Evolutionary conservation across 345 rosid genomes (phyloP).

Genomic region (Pistacia vera): DNA sequence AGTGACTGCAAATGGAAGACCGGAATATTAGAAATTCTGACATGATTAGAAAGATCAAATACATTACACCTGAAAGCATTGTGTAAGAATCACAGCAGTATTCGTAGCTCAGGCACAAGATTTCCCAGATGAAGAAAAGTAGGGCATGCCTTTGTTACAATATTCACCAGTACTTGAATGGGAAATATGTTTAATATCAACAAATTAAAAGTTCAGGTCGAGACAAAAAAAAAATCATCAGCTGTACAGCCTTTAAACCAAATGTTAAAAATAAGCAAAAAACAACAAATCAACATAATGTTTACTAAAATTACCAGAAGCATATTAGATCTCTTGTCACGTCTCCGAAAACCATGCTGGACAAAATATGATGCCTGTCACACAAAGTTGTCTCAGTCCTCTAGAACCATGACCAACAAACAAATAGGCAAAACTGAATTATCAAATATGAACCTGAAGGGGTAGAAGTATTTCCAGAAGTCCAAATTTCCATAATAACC

Average conservation of each 20-base stretch:
- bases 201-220: background rate
- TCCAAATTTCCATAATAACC: conserved; percentile 92
- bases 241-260: too few relatives aligned
- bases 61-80: background rate
- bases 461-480: conserved; percentile 88
- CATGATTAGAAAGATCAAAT: background rate
- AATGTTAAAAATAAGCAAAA: background rate
- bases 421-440: conserved; percentile 12
- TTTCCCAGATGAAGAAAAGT: background rate
- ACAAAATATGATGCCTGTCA: conserved; percentile 87
- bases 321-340: conserved; percentile 90
- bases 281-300: background rate
- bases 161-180: background rate
- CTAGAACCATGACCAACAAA: background rate
- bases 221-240: background rate
- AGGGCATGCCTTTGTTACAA: background rate
- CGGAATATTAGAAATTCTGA: conserved; percentile 2
- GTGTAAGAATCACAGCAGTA: background rate
- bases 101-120: background rate
- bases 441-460: conserved; percentile 53
- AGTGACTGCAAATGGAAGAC: conserved; percentile 61
- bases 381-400: conserved; percentile 23
- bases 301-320: conserved; percentile 65
- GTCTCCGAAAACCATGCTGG: conserved; percentile 69
- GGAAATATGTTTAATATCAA: background rate